These are phyloP conservation scores for Diplosphaera chodatii DNA, from an alignment of 139 green algal species.

Conservation along the genomic window DNA sequence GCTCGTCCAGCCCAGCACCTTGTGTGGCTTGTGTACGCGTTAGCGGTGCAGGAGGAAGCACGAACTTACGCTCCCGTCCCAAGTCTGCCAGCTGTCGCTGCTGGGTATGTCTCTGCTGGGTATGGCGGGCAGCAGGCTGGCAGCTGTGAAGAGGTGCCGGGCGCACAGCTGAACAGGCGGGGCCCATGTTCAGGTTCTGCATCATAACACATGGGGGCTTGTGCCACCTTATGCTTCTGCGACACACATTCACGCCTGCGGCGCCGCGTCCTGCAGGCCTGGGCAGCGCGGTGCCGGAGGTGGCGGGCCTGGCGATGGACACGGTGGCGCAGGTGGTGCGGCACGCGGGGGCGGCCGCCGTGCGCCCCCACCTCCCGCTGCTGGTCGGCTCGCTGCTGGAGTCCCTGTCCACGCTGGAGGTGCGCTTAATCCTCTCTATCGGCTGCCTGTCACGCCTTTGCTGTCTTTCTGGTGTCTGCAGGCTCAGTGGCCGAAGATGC, in stretches of 20 bases:
- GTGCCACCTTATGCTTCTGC: not conserved
- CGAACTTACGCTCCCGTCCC: too few species aligned
- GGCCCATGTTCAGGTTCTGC: too few species aligned
- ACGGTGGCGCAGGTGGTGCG: constrained; percentile 42
- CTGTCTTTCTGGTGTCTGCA: not conserved
- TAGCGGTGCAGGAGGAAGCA: too few species aligned
- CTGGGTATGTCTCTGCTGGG: too few species aligned
- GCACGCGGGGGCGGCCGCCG: constrained; percentile 23
- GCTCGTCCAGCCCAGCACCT: too few species aligned
- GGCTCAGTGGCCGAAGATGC: too few species aligned
- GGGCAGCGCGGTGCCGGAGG: constrained; percentile 35
- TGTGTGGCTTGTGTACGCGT: too few species aligned
- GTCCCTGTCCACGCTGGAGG: constrained; percentile 72
- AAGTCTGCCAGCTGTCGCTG: too few species aligned
- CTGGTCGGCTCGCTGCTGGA: constrained; percentile 82
- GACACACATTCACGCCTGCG: too few species aligned
- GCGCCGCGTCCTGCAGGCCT: constrained; percentile 12
- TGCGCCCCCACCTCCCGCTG: constrained; percentile 49
- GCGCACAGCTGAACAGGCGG: too few species aligned
- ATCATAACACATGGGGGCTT: not conserved
- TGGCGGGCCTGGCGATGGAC: constrained; percentile 44
- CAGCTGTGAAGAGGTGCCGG: too few species aligned
- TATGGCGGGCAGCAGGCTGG: too few species aligned
- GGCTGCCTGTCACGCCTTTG: not conserved
- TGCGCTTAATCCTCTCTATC: constrained; percentile 3